These are phyloP conservation scores for Hamigera avellanea DNA, from an alignment of 495 filamentous ascomycete genomes.

Conservation along the genomic window DNA sequence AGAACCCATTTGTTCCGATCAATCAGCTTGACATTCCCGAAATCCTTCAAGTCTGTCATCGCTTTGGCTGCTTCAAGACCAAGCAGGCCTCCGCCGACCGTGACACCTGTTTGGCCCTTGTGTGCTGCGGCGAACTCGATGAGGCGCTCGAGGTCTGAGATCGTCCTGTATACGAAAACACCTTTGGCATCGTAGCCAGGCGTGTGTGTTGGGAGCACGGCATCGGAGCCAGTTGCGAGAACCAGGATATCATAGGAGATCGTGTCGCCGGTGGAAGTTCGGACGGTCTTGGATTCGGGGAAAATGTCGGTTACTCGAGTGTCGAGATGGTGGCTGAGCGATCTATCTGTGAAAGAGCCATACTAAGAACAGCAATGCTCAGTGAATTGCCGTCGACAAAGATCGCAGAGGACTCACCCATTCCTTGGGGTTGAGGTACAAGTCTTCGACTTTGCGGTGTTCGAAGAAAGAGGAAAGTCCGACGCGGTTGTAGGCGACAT, in stretches of 20 bases:
- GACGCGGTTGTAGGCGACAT: conserved; percentile 92
- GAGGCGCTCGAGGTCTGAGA: conserved; percentile 70
- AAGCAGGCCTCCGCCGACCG: conserved; percentile 84
- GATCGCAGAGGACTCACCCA: conserved; percentile 61
- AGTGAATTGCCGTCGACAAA: no score
- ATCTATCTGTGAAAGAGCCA: conserved; percentile 44
- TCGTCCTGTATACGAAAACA: conserved; percentile 91
- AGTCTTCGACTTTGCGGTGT: conserved; percentile 77
- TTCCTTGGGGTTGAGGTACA: conserved; percentile 82
- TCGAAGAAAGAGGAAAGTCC: conserved; percentile 92
- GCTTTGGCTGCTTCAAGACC: conserved; percentile 93
- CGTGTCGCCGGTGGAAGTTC: conserved; percentile 55
- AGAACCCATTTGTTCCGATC: conserved; percentile 88
- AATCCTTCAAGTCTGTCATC: conserved; percentile 80
- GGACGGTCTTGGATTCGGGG: conserved; percentile 49
- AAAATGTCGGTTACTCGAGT: conserved; percentile 67
- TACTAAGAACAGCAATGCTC: conserved; percentile 27
- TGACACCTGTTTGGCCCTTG: conserved; percentile 60
- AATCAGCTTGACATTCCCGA: conserved; percentile 67
- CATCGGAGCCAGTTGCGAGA: conserved; percentile 86
- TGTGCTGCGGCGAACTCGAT: conserved; percentile 59
- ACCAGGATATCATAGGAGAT: conserved; percentile 84
- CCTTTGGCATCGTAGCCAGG: conserved; percentile 79
- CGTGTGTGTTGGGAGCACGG: conserved; percentile 66
- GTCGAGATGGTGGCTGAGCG: conserved; percentile 74